phyloP scores from a whole-genome alignment of 78 protist genomes.

The slime mould (Dictyostelium discoideum) region dicty_2.7 NC_007088.5:4031001-4031500 shows the following conservation, averaged over 20 bases:
- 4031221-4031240: neutral
- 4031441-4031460: neutral
- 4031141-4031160: constrained; percentile 7
- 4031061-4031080: neutral
- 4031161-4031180: neutral
- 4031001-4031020: neutral
- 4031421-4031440: neutral
- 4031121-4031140: neutral
- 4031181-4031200: constrained; percentile 5
- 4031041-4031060: constrained; percentile 10
- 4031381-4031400: neutral
- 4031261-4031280: neutral
- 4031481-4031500: neutral
- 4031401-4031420: neutral
- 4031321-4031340: neutral
- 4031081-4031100: neutral
- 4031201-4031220: neutral
- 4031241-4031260: neutral
- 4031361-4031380: neutral
- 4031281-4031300: neutral
- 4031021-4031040: neutral
- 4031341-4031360: neutral
- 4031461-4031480: neutral
- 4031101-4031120: neutral
- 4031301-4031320: neutral